Evolutionary conservation across 2,329 filamentous ascomycete genomes (phyloP), one percentile per base, ranked within the genome.

Genomic region (Juglanconis juglandina): DNA sequence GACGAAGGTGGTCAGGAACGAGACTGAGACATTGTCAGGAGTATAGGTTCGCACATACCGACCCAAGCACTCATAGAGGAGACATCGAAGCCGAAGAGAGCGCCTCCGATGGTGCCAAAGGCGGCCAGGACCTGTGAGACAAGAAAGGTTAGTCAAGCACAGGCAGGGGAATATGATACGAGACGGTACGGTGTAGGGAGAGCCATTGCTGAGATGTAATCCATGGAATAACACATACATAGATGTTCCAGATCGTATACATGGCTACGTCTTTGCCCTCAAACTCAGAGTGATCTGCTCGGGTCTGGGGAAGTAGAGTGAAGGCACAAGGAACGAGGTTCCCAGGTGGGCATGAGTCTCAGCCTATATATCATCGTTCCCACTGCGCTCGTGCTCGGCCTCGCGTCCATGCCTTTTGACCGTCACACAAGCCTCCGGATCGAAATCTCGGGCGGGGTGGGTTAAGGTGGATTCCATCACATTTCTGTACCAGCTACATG

Each of bases 1-100:
- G 14, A 53, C 35, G 50, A 35, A 6, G n/a, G 5, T 9, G 32
- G 7, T 30, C 4, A n/a, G 9, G 37, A 24, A 24, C 41, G 35
- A 53, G 37, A 30, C 13, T 24, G 11, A 24, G 10, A 30, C 13
- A 5, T 30, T 30, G 24, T 24, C 11, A 8, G 32, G 14, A 32
- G 24, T 17, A 11, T 41, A 34, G 13, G 11, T 34, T 6, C 24
- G n/a, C 14, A 54, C 52, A n/a, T 34, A 54, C 52, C 52, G 39
- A 92, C 78, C 32, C 87, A 84, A 50, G 83, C 85, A 42, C 84
- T 87, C 88, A 92, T 91, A 48, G 87, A 89, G 59, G 83, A 85
- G 68, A 92, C 91, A 74, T 92, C 90, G 70, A 92, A 92, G 67
- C 90, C 90, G 68, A 92, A 92, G 33, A 92, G 78, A 32, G 83